Evolutionary conservation across 345 rosid species (phyloP).

Genomic region (Salix exigua): DNA sequence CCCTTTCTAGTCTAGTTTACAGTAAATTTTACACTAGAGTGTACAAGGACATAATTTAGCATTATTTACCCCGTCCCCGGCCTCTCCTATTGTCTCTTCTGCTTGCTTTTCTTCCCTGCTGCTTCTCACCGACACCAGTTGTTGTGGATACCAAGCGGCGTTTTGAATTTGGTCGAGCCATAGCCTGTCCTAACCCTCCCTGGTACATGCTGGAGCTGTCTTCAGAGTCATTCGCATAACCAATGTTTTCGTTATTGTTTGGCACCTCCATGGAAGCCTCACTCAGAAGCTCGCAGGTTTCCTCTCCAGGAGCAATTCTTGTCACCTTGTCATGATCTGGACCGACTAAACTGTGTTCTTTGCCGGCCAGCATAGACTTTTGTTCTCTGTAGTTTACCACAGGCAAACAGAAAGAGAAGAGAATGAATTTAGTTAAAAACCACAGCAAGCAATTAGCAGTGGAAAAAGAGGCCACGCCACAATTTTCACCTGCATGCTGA

Average conservation of each 20-base stretch:
- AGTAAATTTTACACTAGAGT: slow-evolving; percentile 16
- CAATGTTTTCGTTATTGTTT: slow-evolving; percentile 29
- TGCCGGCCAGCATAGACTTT: slow-evolving; percentile 25
- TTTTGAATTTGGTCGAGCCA: slow-evolving; percentile 29
- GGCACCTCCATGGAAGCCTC: slow-evolving; percentile 51
- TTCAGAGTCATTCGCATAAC: slow-evolving; percentile 39
- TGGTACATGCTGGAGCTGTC: slow-evolving; percentile 46
- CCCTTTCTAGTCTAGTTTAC: slow-evolving; percentile 22
- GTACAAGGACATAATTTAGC: background rate
- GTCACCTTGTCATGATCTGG: slow-evolving; percentile 15
- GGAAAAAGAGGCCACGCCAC: background rate
- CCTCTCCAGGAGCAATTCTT: slow-evolving; percentile 14
- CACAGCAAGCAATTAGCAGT: background rate
- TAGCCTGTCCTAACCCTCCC: slow-evolving; percentile 40
- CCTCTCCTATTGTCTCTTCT: slow-evolving; percentile 41
- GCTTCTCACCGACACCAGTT: slow-evolving; percentile 33
- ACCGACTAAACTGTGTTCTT: slow-evolving; percentile 20
- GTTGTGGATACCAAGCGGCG: slow-evolving; percentile 28
- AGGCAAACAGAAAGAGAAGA: slow-evolving; percentile 39
- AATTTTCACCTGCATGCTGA: slow-evolving; percentile 42
- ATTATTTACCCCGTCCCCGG: slow-evolving; percentile 43
- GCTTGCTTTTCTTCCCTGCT: slow-evolving; percentile 34
- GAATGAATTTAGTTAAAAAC: background rate
- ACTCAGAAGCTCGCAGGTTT: slow-evolving; percentile 25
- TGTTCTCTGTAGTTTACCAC: slow-evolving; percentile 35